Evolutionary conservation across 2,329 filamentous ascomycete species (phyloP).

Genomic region (Elsinoe batatas): DNA sequence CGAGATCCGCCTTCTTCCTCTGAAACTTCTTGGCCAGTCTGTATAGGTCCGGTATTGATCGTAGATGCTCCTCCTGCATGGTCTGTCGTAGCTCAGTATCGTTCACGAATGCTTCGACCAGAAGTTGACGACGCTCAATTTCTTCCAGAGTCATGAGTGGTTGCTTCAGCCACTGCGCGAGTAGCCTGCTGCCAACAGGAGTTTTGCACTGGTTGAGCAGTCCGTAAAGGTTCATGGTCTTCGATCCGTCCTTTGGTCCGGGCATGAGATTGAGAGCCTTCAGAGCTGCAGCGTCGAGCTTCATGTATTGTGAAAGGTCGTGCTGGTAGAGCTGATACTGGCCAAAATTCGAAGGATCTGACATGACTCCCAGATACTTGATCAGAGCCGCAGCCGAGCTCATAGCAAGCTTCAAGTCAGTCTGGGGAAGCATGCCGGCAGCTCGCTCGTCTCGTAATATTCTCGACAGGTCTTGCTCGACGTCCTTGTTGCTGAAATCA

Average conservation of each 20-base stretch:
- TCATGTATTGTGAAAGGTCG: slow-evolving; percentile 95
- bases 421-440: slow-evolving; percentile 69
- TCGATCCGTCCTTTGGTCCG: slow-evolving; percentile 84
- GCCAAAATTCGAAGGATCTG: slow-evolving; percentile 89
- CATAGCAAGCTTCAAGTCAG: slow-evolving; percentile 92
- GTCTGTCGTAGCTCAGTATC: slow-evolving; percentile 91
- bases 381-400: slow-evolving; percentile 86
- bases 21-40: slow-evolving; percentile 91
- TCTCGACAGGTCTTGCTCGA: slow-evolving; percentile 86
- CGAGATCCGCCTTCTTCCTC: slow-evolving; percentile 76
- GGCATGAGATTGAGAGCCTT: slow-evolving; percentile 97
- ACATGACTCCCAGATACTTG: slow-evolving; percentile 83
- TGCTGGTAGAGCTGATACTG: slow-evolving; percentile 97
- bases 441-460: slow-evolving; percentile 79
- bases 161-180: slow-evolving; percentile 96
- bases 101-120: slow-evolving; percentile 88
- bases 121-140: slow-evolving; percentile 82
- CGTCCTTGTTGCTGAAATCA: slow-evolving; percentile 83
- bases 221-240: slow-evolving; percentile 93
- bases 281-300: slow-evolving; percentile 85
- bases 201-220: slow-evolving; percentile 97
- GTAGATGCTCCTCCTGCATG: slow-evolving; percentile 91
- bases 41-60: slow-evolving; percentile 88
- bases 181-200: slow-evolving; percentile 74
- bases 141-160: slow-evolving; percentile 84